Base-by-base conservation (phyloP, 1,284 basidiomycete species). In the Coriolopsis trogii region DNA sequence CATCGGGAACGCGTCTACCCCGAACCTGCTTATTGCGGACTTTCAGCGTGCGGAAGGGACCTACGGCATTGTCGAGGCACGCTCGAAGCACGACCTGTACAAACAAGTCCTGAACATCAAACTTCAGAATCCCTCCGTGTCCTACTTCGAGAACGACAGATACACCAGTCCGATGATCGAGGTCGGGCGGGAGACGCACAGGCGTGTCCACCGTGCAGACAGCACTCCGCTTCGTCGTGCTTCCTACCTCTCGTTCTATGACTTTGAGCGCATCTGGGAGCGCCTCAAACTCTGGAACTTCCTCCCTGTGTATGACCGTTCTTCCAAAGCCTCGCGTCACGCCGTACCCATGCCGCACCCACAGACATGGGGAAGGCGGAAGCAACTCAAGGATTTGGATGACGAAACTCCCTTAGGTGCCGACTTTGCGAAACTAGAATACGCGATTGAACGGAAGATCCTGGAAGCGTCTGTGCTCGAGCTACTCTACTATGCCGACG, bases 401-500 rank as follows among this genome's bases (percentile, higher is more conserved):
- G 81, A 84, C 29, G 75, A 79, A 41, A 79, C 78, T 2, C 79
- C 78, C 4, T 59, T 80, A 16, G 84, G 80, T 4, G 70, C 70
- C 1, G 80, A 86, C 58, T 84, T 82, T 53, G 68, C 76, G 2
- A 71, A 70, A 15, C 59, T 82, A 12, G 93, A 97, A 67, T 98
- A 97, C 68, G 95, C 91, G 20, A 85, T 93, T 43, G 90, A 93
- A 55, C 84, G 87, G 31, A 89, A 84, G 44, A 76, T 97, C 18
- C 67, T 97, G n/a, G 88, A 93, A 55, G 81, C 91, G 0, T 84
- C 84, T 0, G 59, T 75, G 15, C 64, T 97, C 25, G 91, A 95
- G 50, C 64, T 96, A 40, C 81, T 84, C 5, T 97, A 97, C 68
- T 95, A 92, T 60, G 81, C 80, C 6, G 95, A 97, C 67, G 83